Evolutionary conservation across 2,329 filamentous ascomycete genomes (phyloP).

Genomic region (Ceratocystis destructans): DNA sequence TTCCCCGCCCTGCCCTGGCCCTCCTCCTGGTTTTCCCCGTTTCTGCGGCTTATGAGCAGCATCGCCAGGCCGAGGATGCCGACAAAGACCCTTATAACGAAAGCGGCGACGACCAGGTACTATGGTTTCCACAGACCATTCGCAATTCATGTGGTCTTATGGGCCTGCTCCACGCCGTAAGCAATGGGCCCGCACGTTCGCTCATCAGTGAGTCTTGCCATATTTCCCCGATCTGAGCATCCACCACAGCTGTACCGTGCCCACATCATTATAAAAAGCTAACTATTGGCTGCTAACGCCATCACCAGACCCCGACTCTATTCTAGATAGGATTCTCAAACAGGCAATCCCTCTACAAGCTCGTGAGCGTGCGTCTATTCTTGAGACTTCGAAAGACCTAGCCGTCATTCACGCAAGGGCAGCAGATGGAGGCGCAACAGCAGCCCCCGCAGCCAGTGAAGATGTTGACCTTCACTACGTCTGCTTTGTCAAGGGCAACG

Average conservation of each 20-base stretch:
- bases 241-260: neutral
- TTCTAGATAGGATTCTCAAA: constrained; percentile 50
- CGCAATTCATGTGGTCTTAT: constrained; percentile 87
- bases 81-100: constrained; percentile 50
- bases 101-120: constrained; percentile 54
- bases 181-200: constrained; percentile 56
- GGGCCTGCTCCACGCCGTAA: constrained; percentile 67
- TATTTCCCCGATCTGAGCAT: neutral
- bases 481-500: constrained; percentile 67
- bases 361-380: constrained; percentile 50
- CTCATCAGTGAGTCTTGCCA: constrained; percentile 39
- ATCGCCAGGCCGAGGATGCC: constrained; percentile 60
- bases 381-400: constrained; percentile 64
- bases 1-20: constrained; percentile 77
- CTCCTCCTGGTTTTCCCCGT: constrained; percentile 88
- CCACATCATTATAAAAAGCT: neutral
- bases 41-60: constrained; percentile 61
- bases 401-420: constrained; percentile 68
- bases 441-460: constrained; percentile 63
- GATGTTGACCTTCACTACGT: constrained; percentile 91
- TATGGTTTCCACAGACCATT: constrained; percentile 95
- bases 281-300: neutral
- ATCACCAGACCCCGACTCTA: constrained; percentile 34
- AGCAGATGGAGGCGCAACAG: constrained; percentile 63
- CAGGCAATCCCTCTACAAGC: constrained; percentile 59